phyloP scores from a whole-genome alignment of 2,329 filamentous ascomycete species.

The Nectriaceae sp. region DNA sequence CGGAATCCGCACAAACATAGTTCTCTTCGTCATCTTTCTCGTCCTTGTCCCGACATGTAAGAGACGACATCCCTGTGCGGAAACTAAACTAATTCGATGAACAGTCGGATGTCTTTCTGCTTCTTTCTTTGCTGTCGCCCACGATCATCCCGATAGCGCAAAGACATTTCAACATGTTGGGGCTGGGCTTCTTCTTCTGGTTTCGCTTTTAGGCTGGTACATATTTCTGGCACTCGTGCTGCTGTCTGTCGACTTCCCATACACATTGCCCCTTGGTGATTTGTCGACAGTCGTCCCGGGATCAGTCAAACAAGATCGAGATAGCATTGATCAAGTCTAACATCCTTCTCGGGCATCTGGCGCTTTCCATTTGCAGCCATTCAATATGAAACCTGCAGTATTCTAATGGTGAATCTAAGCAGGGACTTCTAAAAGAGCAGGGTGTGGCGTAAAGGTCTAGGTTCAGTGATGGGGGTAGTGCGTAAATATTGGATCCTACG shows the following conservation, averaged over 20 bases:
- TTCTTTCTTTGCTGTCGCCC: constrained; percentile 31
- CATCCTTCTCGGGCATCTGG: too few relatives aligned
- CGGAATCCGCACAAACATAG: constrained; percentile 64
- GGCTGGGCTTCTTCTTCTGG: constrained; percentile 24
- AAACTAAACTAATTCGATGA: constrained; percentile 1
- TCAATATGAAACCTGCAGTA: too few relatives aligned
- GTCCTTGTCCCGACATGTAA: constrained; percentile 45
- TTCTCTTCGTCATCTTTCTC: constrained; percentile 64
- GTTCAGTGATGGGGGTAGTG: too few relatives aligned
- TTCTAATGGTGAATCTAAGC: too few relatives aligned
- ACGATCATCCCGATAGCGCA: constrained; percentile 16
- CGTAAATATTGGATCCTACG: too few relatives aligned
- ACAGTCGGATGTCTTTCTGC: constrained; percentile 30
- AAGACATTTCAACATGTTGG: constrained; percentile 29
- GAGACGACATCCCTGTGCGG: background rate
- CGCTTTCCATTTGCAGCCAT: too few relatives aligned
- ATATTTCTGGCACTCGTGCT: constrained; percentile 51
- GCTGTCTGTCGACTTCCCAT: constrained; percentile 52
- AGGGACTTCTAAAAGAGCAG: too few relatives aligned
- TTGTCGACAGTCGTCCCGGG: constrained; percentile 44
- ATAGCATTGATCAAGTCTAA: too few relatives aligned
- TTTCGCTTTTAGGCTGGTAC: constrained; percentile 47
- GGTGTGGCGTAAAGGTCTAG: too few relatives aligned
- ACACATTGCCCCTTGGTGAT: constrained; percentile 52
- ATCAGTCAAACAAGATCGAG: background rate